phyloP scores from a whole-genome alignment of 768 basidiomycete species.

The Clitopilus hobsonii region DNA sequence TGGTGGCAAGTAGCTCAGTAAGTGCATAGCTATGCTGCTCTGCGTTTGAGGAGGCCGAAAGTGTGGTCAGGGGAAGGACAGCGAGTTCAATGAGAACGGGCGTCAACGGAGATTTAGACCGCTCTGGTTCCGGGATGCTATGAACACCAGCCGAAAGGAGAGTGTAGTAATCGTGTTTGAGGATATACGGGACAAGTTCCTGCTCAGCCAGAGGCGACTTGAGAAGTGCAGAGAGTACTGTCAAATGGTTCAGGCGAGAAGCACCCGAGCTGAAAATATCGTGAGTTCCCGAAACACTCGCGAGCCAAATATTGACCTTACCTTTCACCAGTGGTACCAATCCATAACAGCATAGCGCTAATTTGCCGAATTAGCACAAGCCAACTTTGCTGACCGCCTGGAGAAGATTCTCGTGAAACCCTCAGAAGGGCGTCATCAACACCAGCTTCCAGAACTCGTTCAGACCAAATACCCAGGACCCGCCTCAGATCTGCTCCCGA shows the following conservation, averaged over 20 bases:
- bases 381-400: constrained; percentile 41
- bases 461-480: constrained; percentile 43
- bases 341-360: constrained; percentile 44
- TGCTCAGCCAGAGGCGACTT: constrained; percentile 23
- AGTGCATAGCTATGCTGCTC: constrained; percentile 28
- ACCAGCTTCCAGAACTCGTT: constrained; percentile 24
- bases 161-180: constrained; percentile 41
- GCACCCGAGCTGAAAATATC: constrained; percentile 36
- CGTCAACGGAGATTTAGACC: constrained; percentile 50
- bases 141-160: constrained; percentile 35
- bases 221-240: constrained; percentile 45
- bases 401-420: not conserved
- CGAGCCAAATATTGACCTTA: constrained; percentile 24
- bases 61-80: constrained; percentile 33
- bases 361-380: constrained; percentile 52
- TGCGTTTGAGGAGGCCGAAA: constrained; percentile 12
- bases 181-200: constrained; percentile 38
- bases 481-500: constrained; percentile 19
- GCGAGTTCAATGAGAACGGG: constrained; percentile 44
- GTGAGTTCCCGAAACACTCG: constrained; percentile 1
- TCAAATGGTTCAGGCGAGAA: constrained; percentile 41
- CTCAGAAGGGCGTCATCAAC: constrained; percentile 18
- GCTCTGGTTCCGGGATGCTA: constrained; percentile 3
- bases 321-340: constrained; percentile 45
- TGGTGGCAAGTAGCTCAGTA: constrained; percentile 38